A percentile compares a stretch with the other conserved stretches of the same genome.
These are phyloP conservation scores for Hypoxylon perforatum DNA, from an alignment of 495 filamentous ascomycete genomes.

Conservation along the genomic window DNA sequence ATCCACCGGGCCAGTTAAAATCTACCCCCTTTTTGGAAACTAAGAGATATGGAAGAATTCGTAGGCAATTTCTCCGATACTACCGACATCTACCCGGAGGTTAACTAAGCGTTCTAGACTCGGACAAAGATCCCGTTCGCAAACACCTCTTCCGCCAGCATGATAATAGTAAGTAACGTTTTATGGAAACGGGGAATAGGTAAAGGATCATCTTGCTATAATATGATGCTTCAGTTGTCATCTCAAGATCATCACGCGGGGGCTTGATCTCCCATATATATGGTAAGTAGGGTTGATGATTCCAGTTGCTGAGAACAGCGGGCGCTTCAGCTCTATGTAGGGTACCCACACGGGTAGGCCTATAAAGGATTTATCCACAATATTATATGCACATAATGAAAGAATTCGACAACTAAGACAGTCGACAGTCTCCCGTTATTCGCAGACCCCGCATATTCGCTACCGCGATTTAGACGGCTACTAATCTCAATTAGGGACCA, in stretches of 20 bases:
- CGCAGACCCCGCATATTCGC: conserved; percentile 34
- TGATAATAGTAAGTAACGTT: not conserved
- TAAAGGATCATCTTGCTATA: conserved; percentile 15
- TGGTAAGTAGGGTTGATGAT: conserved; percentile 1
- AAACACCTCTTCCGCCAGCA: conserved; percentile 13
- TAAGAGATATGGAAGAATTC: conserved; percentile 33
- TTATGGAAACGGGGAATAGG: conserved; percentile 1
- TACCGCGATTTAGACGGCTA: conserved; percentile 6
- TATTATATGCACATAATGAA: conserved; percentile 23
- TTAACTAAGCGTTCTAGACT: conserved; percentile 35
- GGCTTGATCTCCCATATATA: conserved; percentile 16
- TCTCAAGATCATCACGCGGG: conserved; percentile 15
- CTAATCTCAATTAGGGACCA: conserved; percentile 26
- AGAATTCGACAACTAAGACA: conserved; percentile 27
- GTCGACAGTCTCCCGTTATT: conserved; percentile 1
- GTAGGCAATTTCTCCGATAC: conserved; percentile 35
- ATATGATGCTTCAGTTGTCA: conserved; percentile 21
- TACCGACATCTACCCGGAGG: conserved; percentile 24
- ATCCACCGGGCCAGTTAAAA: conserved; percentile 20
- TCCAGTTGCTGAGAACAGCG: conserved; percentile 20
- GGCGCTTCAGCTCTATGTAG: too few relatives aligned
- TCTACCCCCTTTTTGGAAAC: conserved; percentile 21
- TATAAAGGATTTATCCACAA: conserved; percentile 19
- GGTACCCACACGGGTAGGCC: too few relatives aligned
- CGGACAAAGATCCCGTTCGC: conserved; percentile 19